phyloP scores from a whole-genome alignment of 2,329 filamentous ascomycete genomes.

The Hirsutella thompsonii region DNA sequence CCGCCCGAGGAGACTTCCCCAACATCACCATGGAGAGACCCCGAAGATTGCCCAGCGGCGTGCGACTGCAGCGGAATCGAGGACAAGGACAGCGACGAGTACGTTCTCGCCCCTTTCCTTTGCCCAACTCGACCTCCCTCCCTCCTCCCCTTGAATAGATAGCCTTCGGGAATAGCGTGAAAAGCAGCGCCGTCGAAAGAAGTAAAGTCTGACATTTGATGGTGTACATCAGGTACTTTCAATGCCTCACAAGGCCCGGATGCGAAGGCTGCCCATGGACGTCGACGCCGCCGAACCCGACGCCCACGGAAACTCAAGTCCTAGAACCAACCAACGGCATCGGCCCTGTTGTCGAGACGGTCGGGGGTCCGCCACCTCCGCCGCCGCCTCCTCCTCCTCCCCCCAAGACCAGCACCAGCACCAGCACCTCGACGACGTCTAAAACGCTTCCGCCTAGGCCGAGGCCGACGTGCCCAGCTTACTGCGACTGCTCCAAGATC shows the following conservation, averaged over 20 bases:
- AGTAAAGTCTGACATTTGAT: no score
- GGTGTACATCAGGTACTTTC: neutral
- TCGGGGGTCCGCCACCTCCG: neutral
- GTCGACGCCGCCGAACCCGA: neutral
- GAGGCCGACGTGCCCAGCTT: neutral
- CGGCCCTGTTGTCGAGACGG: neutral
- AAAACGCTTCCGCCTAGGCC: neutral
- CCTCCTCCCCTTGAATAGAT: no score
- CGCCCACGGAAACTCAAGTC: no score
- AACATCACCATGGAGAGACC: neutral
- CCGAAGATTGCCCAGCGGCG: neutral
- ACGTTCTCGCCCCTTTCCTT: neutral
- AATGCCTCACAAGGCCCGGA: neutral
- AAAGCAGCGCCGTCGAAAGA: no score
- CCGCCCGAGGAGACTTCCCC: neutral
- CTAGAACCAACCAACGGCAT: neutral
- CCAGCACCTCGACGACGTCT: neutral
- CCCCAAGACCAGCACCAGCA: neutral
- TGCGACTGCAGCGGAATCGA: neutral
- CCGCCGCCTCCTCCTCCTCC: neutral
- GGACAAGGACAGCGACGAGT: neutral
- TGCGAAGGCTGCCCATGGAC: neutral
- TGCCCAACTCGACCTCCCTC: no score
- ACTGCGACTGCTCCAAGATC: constrained; percentile 2
- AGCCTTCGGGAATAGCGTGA: no score